phyloP scores from a whole-genome alignment of 345 rosid species.

The Lagerstroemia speciosa region DNA sequence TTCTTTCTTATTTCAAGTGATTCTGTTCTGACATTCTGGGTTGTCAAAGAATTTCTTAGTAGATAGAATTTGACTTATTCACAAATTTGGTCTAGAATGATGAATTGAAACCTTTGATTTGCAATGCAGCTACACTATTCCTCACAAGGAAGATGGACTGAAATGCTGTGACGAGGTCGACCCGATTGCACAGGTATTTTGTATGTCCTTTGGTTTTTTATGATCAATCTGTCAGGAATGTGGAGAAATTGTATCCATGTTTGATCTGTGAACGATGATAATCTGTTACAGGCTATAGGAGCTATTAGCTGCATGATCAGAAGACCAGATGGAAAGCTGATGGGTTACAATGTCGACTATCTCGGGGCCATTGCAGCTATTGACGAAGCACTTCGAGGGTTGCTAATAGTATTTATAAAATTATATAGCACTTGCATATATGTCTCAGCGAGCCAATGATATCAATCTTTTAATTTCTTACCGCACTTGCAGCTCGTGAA shows the following conservation, averaged over 20 bases:
- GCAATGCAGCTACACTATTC: constrained; percentile 34
- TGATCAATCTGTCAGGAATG: not conserved
- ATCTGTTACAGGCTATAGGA: constrained; percentile 34
- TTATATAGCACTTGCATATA: not conserved
- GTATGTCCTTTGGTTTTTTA: not conserved
- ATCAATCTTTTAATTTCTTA: not conserved
- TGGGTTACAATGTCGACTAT: constrained; percentile 50
- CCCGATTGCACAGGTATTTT: constrained; percentile 43
- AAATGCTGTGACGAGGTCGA: constrained; percentile 44
- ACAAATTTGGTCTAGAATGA: not conserved
- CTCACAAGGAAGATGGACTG: constrained; percentile 47
- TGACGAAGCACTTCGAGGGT: constrained; percentile 52
- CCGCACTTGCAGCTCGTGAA: constrained; percentile 13
- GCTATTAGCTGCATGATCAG: constrained; percentile 52
- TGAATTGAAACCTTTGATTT: not conserved
- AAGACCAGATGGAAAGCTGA: constrained; percentile 45
- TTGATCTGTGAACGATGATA: not conserved
- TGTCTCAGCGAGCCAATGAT: not conserved
- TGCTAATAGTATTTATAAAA: not conserved
- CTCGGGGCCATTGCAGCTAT: constrained; percentile 53
- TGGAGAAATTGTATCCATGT: not conserved
- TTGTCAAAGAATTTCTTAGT: too few species aligned
- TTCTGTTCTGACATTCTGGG: too few species aligned
- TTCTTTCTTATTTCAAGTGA: too few species aligned
- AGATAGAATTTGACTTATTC: not conserved